These are phyloP conservation scores for Irpex sp. DNA, from an alignment of 1,284 basidiomycete species.

Conservation along the genomic window DNA sequence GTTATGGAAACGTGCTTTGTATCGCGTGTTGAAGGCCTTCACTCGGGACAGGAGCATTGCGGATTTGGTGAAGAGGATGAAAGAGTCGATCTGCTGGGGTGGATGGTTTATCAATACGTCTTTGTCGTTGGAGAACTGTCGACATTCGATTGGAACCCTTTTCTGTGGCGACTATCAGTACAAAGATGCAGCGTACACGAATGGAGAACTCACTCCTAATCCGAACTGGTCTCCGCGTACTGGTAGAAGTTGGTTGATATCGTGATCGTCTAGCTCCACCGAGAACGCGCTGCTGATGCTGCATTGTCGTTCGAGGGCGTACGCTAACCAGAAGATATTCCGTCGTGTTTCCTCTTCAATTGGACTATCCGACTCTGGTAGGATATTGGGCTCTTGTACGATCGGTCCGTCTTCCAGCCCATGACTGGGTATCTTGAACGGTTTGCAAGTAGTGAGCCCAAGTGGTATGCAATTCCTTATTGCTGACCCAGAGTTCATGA, in stretches of 20 bases:
- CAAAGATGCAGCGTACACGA: not conserved
- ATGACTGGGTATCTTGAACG: conserved; percentile 1
- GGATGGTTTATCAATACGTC: conserved; percentile 59
- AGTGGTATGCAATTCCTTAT: conserved; percentile 1
- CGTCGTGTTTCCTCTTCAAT: conserved; percentile 67
- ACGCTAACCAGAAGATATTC: conserved; percentile 70
- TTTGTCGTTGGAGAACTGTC: conserved; percentile 66
- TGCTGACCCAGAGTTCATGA: not conserved
- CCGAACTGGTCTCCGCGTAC: conserved; percentile 57
- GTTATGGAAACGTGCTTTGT: conserved; percentile 54
- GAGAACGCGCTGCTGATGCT: conserved; percentile 68
- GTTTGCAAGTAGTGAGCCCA: conserved; percentile 1
- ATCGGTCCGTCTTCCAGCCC: not conserved
- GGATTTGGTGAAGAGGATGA: conserved; percentile 67
- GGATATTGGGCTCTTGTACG: conserved; percentile 36
- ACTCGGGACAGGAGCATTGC: conserved; percentile 63
- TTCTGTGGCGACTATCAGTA: conserved; percentile 30
- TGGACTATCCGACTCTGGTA: conserved; percentile 51
- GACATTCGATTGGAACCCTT: conserved; percentile 46
- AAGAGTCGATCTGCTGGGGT: conserved; percentile 62
- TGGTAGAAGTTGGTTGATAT: conserved; percentile 67
- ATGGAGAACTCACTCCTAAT: conserved; percentile 44
- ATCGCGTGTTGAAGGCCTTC: conserved; percentile 68
- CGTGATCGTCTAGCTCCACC: conserved; percentile 63
- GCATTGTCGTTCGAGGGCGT: conserved; percentile 60